A percentile compares a stretch with the other conserved stretches of the same genome.
phyloP scores from a whole-genome alignment of 805 yeast genomes.

The Komagataella populi region DNA sequence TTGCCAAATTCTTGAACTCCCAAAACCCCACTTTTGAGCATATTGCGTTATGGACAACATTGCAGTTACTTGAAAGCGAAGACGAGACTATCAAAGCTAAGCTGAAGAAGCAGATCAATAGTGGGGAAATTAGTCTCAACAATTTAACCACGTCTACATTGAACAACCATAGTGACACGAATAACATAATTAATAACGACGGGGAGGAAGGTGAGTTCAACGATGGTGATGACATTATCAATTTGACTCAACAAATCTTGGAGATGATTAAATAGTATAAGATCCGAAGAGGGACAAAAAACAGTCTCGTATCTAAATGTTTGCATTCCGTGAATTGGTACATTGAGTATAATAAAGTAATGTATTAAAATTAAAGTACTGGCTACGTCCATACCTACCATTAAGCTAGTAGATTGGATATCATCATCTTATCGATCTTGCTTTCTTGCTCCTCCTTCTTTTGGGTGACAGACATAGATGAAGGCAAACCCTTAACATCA shows the following conservation, averaged over 20 bases:
- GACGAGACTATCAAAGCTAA: conserved; percentile 40
- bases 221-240: conserved; percentile 22
- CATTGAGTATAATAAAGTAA: not conserved
- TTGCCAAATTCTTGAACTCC: conserved; percentile 65
- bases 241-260: conserved; percentile 21
- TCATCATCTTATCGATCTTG: not conserved
- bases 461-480: not conserved
- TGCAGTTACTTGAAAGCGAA: conserved; percentile 83
- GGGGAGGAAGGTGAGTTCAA: conserved; percentile 15
- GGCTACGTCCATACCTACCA: not conserved
- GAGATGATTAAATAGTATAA: conserved; percentile 15
- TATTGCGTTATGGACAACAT: conserved; percentile 92
- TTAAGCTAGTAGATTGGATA: not conserved
- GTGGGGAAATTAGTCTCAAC: conserved; percentile 17
- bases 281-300: not conserved
- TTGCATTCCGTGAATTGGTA: not conserved
- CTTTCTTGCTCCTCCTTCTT: not conserved
- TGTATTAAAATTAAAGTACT: not conserved
- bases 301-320: not conserved
- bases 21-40: conserved; percentile 93
- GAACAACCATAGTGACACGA: not conserved
- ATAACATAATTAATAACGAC: conserved; percentile 1
- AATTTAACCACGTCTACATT: conserved; percentile 10
- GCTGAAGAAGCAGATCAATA: conserved; percentile 18
- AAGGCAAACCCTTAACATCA: not conserved